Evolutionary conservation across 371 early-diverging fungal species (phyloP), one percentile per base, ranked within the genome.

Genomic region (Massospora cicadina): DNA sequence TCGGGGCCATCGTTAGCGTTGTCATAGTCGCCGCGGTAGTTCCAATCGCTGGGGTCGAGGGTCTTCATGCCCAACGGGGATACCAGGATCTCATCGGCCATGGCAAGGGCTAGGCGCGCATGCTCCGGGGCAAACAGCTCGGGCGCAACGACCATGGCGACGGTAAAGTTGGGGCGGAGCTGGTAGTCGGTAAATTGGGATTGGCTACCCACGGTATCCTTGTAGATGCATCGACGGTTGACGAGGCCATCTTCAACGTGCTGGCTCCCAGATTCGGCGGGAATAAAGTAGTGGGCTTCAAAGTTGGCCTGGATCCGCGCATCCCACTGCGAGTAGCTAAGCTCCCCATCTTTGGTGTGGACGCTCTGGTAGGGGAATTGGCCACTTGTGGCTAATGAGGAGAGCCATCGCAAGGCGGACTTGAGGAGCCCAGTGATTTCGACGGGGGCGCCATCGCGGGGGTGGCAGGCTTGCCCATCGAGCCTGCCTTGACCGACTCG

Each of bases 61-160:
- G 98, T 96, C 63, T 88, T 82, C 86, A 98, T 93, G 5, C 87
- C 86, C n/a, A 95, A 74, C 1, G 96, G 96, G 0, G 91, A 95
- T 0, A 82, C 67, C 29, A 98, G 71, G 10, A 77, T 69, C 10
- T 85, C 73, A 54, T 81, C 74, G 23, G 86, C 85, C 12, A 84
- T 60, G 13, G 78, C 68, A 55, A 98, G 76, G 12, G 89, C 85
- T 17, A 65, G 62, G 10, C 78, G 68, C 0, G 94, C 95, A 64
- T 92, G 92, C 2, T 77, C 70, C 2, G 77, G 73, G 66, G 82
- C 71, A 70, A 98, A 95, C 27, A 98, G 71, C 71, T 94, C 95
- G 0, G 98, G 98, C 0, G 97, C 82, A 59, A 91, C 89, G 1
- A 80, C 84, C 90, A 98, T 91, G 25, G 97, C 96, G 28, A 95